These are phyloP conservation scores for Schizonepeta tenuifolia DNA, from an alignment of 257 asterid genomes.

Conservation along the genomic window DNA sequence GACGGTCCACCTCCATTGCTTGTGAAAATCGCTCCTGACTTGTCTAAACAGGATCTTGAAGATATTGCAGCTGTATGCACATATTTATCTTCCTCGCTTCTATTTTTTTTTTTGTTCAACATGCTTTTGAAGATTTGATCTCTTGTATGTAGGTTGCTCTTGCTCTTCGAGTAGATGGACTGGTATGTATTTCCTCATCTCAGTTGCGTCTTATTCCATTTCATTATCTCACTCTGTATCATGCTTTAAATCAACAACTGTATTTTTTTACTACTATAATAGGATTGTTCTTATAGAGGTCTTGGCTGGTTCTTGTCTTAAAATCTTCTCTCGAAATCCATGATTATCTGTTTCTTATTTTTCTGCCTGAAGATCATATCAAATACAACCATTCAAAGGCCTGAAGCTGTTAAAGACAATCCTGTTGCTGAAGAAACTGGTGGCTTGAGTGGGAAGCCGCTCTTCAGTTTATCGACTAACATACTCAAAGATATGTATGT, in stretches of 20 bases:
- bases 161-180: constrained; percentile 92
- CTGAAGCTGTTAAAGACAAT: constrained; percentile 56
- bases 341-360: constrained; percentile 22
- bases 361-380: constrained; percentile 73
- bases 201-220: neutral
- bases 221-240: neutral
- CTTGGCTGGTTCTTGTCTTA: neutral
- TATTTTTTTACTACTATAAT: neutral
- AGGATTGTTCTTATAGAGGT: neutral
- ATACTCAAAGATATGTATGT: constrained; percentile 85
- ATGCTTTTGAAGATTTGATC: constrained; percentile 31
- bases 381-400: constrained; percentile 91
- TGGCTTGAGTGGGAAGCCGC: constrained; percentile 96
- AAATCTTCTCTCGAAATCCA: neutral
- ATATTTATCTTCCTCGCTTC: constrained; percentile 23
- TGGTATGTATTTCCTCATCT: constrained; percentile 58
- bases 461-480: constrained; percentile 66
- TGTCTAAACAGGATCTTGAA: constrained; percentile 94
- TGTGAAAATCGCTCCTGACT: constrained; percentile 96
- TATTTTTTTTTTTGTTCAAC: constrained; percentile 11
- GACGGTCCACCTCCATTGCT: constrained; percentile 98
- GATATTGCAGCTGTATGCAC: constrained; percentile 86
- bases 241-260: neutral
- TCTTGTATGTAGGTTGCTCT: constrained; percentile 78
- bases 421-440: constrained; percentile 84